Percentiles rank a stretch among this genome's conserved stretches.
phyloP scores from a whole-genome alignment of 805 yeast genomes.

The Myxozyma neotropica region DNA sequence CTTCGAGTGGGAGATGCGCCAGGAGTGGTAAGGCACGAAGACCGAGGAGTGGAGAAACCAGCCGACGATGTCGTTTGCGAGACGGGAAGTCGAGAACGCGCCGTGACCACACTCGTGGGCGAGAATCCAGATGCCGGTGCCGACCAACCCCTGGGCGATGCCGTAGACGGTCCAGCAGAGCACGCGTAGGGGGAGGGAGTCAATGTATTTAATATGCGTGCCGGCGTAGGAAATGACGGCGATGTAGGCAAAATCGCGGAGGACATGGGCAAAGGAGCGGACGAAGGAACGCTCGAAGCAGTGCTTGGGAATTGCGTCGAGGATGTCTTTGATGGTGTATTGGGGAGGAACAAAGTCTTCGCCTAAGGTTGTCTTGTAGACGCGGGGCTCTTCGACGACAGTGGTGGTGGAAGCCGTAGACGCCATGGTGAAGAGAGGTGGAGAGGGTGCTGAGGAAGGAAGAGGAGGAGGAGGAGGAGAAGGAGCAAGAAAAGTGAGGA shows the following conservation, averaged over 20 bases:
- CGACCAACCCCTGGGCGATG: constrained; percentile 61
- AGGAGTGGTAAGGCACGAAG: constrained; percentile 82
- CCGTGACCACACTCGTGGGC: constrained; percentile 94
- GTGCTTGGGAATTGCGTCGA: constrained; percentile 69
- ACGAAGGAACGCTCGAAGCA: constrained; percentile 67
- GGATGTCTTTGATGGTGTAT: constrained; percentile 71
- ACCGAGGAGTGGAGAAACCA: constrained; percentile 80
- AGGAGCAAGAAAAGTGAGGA: background rate
- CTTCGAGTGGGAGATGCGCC: constrained; percentile 82
- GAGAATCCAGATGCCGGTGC: constrained; percentile 80
- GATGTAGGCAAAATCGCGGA: constrained; percentile 57
- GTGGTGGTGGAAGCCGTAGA: constrained; percentile 17
- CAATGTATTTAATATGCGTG: constrained; percentile 56
- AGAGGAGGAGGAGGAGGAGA: constrained; percentile 4
- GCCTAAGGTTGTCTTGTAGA: constrained; percentile 48
- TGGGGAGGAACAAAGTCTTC: constrained; percentile 73
- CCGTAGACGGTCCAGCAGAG: constrained; percentile 62
- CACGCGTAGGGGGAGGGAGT: constrained; percentile 51
- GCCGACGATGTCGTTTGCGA: constrained; percentile 77
- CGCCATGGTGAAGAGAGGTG: background rate
- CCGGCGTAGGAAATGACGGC: constrained; percentile 51
- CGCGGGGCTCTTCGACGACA: constrained; percentile 18
- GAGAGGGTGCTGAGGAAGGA: background rate
- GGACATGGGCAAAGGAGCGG: constrained; percentile 63
- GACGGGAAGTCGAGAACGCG: constrained; percentile 73